These are phyloP conservation scores for Petrea volubilis DNA, from an alignment of 257 asterid genomes.

Conservation along the genomic window DNA sequence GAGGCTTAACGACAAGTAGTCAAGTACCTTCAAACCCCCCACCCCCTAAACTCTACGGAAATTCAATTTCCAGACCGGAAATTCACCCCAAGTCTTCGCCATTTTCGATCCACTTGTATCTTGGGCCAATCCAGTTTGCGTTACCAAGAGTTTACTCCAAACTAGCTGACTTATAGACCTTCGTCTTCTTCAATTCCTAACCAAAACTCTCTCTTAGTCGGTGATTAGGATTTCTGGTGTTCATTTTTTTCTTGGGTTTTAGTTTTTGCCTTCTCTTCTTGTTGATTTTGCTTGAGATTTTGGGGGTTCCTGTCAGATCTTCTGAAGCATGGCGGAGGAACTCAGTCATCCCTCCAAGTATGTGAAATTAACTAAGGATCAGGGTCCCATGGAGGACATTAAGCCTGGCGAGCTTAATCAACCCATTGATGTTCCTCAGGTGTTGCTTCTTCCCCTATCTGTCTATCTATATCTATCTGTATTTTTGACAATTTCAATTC, in stretches of 20 bases:
- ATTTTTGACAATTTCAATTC: background rate
- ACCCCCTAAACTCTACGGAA: background rate
- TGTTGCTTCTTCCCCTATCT: background rate
- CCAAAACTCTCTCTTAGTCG: constrained; percentile 1
- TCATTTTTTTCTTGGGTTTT: background rate
- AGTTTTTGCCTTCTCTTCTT: background rate
- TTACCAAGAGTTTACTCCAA: background rate
- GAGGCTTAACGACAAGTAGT: background rate
- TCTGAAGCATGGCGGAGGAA: constrained; percentile 71
- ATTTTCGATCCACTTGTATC: background rate
- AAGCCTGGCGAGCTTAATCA: constrained; percentile 96
- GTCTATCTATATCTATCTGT: background rate
- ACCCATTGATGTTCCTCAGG: constrained; percentile 95
- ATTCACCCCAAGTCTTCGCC: constrained; percentile 13
- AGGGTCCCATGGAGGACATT: constrained; percentile 77
- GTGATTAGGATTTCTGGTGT: background rate
- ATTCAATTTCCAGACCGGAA: background rate
- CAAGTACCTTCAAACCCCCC: background rate
- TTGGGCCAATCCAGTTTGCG: background rate
- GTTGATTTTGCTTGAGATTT: constrained; percentile 14
- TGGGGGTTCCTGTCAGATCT: constrained; percentile 21
- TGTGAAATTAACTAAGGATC: constrained; percentile 88
- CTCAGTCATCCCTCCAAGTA: constrained; percentile 71
- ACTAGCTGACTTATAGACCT: background rate
- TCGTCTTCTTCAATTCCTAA: background rate